Evolutionary conservation across 495 filamentous ascomycete genomes (phyloP).

Genomic region (Mycothermus thermophilus): DNA sequence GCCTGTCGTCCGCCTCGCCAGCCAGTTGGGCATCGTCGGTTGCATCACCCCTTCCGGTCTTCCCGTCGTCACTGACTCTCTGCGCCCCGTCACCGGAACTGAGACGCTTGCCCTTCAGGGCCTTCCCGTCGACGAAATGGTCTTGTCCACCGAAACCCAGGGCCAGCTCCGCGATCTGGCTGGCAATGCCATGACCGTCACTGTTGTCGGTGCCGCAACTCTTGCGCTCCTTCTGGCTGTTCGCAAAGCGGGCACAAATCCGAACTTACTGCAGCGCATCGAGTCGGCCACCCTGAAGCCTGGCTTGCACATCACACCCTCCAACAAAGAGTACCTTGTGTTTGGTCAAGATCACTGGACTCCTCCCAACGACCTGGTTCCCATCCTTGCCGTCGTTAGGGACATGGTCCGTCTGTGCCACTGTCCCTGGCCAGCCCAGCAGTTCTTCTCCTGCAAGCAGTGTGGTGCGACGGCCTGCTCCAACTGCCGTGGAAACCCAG

Average conservation of each 20-base stretch:
- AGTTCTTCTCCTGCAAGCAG: slow-evolving; percentile 2
- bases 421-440: slow-evolving; percentile 10
- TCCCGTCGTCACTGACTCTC: slow-evolving; percentile 47
- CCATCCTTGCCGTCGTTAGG: neutral
- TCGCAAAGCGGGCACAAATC: neutral
- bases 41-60: slow-evolving; percentile 62
- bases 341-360: slow-evolving; percentile 1
- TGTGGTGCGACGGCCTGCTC: slow-evolving; percentile 12
- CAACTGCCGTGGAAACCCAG: slow-evolving; percentile 22
- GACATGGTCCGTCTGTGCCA: slow-evolving; percentile 19
- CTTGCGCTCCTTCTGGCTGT: slow-evolving; percentile 29
- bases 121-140: slow-evolving; percentile 46
- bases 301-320: neutral
- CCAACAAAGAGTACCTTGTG: neutral
- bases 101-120: slow-evolving; percentile 63
- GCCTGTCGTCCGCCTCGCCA: neutral
- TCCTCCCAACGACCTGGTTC: neutral
- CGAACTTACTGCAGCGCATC: neutral
- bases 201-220: slow-evolving; percentile 54
- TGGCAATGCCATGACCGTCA: slow-evolving; percentile 74
- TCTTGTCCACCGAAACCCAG: slow-evolving; percentile 50
- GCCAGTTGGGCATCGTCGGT: slow-evolving; percentile 42
- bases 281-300: neutral
- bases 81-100: slow-evolving; percentile 47
- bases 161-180: slow-evolving; percentile 56